phyloP scores from a whole-genome alignment of 345 rosid species.

The Durio zibethinus region DNA sequence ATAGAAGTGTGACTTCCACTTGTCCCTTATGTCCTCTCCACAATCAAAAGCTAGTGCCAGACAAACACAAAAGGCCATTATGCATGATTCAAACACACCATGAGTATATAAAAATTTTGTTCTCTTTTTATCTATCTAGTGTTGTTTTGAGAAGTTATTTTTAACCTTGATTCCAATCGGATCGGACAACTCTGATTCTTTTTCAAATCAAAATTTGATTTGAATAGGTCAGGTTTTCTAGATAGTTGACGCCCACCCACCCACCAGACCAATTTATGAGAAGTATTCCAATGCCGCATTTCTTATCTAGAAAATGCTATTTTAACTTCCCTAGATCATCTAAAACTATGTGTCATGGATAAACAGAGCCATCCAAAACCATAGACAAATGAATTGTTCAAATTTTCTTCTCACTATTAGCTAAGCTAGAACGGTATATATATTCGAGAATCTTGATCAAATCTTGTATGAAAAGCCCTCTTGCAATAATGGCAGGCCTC shows the following conservation, averaged over 20 bases:
- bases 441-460: too few species aligned
- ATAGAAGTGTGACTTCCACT: background rate
- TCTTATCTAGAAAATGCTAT: too few species aligned
- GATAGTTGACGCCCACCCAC: background rate
- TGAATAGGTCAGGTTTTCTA: background rate
- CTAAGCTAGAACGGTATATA: background rate
- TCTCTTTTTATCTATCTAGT: background rate
- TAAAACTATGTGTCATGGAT: background rate
- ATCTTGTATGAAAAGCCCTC: background rate
- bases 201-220: background rate
- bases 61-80: conserved; percentile 1
- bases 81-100: background rate
- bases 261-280: background rate
- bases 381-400: background rate
- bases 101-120: background rate
- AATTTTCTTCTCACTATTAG: background rate
- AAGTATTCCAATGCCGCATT: background rate
- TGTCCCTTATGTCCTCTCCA: conserved; percentile 1
- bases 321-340: background rate
- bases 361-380: background rate
- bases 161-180: background rate
- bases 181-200: background rate
- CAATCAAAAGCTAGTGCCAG: conserved; percentile 2
- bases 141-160: background rate
- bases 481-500: conserved; percentile 15